Percentiles rank a stretch among this genome's conserved stretches.
Evolutionary conservation across 371 early-diverging fungal species (phyloP).

Genomic region (Apophysomyces variabilis): DNA sequence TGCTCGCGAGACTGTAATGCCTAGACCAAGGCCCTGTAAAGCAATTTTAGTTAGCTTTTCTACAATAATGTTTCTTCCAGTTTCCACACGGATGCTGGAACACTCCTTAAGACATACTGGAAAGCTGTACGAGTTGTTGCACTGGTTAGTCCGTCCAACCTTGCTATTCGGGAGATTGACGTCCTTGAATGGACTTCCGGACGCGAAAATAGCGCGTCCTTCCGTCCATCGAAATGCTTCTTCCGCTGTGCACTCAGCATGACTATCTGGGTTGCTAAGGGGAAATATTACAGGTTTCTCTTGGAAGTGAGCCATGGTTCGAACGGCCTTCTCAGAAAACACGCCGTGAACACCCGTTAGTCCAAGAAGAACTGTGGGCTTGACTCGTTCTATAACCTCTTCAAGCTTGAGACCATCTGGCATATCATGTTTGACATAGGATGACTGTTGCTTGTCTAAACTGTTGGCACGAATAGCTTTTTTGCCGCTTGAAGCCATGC

Average conservation of each 20-base stretch:
- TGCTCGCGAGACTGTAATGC: slow-evolving; percentile 59
- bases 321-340: slow-evolving; percentile 59
- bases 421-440: slow-evolving; percentile 58
- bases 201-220: slow-evolving; percentile 67
- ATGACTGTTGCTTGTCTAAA: slow-evolving; percentile 57
- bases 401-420: slow-evolving; percentile 57
- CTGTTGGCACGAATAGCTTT: neutral
- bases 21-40: slow-evolving; percentile 60
- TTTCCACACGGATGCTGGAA: too few relatives aligned
- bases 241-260: slow-evolving; percentile 70
- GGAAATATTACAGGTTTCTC: slow-evolving; percentile 68
- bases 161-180: slow-evolving; percentile 49
- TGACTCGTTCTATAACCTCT: slow-evolving; percentile 59
- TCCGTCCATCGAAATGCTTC: slow-evolving; percentile 67
- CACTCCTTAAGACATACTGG: slow-evolving; percentile 21
- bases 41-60: neutral
- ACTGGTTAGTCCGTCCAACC: slow-evolving; percentile 59
- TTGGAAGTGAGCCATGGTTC: slow-evolving; percentile 63
- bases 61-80: too few relatives aligned
- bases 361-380: slow-evolving; percentile 68
- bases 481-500: slow-evolving; percentile 15
- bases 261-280: slow-evolving; percentile 67
- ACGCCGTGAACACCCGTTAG: slow-evolving; percentile 62
- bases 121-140: slow-evolving; percentile 70
- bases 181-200: slow-evolving; percentile 64